Base-by-base conservation (phyloP, 441 rosid species). In the Gossypium gossypioides region DNA sequence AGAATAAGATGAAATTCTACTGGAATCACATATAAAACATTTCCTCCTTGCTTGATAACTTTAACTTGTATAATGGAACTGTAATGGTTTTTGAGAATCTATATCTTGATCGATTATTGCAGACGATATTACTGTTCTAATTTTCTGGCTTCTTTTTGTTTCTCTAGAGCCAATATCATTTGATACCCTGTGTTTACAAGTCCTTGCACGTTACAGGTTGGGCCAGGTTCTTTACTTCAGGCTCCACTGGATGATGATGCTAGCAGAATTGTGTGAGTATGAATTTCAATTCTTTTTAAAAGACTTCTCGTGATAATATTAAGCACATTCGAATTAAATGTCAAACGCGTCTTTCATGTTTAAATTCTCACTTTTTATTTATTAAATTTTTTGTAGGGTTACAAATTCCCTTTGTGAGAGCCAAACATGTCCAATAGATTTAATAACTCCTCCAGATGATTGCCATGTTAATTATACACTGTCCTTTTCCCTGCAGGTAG, bases 401-500 rank as follows among this genome's bases (percentile, higher is more conserved):
- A 92, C 97, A 24, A 75, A 84, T 52, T 71, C 96, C 58, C 87
- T 95, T 57, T 95, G 99, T 77, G 85, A 78, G 73, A 95, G 89
- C 75, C 87, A 83, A 72, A 78, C 90, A 81, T 94, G 99, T 79
- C 99, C 99, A 54, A 75, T 80, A 70, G 97, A 95, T 85, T 84
- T 95, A 84, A 88, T 90, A 71, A 90, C 88, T 80, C 99, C 97
- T 63, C 99, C 97, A 50, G 99, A 95, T 83, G 99, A 95, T 78
- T 95, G 99, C 83, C 99, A 92, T 88, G 93, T 90, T 76, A 95
- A 95, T 75, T 89, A 89, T 79, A 95, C 97, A 6, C 80, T 95
- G 52, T 87, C 97, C 22, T 94, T 90, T 84, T 92, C 99, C 42
- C 87, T 94, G 78, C 97, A 92, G 84, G 99, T 92, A 83, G 81